Percentiles rank a stretch among this genome's conserved stretches.
phyloP scores from a whole-genome alignment of 1,139 yeast genomes.

The Candida albicans region DNA sequence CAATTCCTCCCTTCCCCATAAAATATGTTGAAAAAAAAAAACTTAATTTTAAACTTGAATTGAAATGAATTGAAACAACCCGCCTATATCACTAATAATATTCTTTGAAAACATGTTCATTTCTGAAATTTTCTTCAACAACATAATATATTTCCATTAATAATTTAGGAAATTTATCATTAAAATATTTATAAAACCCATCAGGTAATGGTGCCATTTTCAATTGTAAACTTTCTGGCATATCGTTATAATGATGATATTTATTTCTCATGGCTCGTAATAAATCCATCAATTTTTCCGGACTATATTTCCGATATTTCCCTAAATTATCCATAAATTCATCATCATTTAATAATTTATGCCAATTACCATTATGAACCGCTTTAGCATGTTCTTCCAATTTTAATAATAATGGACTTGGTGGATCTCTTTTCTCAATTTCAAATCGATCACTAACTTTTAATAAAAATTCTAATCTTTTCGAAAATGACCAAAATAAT shows the following conservation, averaged over 20 bases:
- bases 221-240: slow-evolving; percentile 61
- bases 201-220: slow-evolving; percentile 79
- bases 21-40: too few species aligned
- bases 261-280: slow-evolving; percentile 89
- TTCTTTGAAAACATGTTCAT: slow-evolving; percentile 61
- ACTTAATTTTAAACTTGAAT: neutral
- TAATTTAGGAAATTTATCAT: slow-evolving; percentile 70
- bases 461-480: slow-evolving; percentile 76
- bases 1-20: too few species aligned
- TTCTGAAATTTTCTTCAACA: slow-evolving; percentile 54
- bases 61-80: neutral
- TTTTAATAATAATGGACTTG: slow-evolving; percentile 59
- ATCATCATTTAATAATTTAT: slow-evolving; percentile 57
- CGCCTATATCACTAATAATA: slow-evolving; percentile 34
- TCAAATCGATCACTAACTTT: slow-evolving; percentile 92
- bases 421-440: slow-evolving; percentile 83
- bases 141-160: slow-evolving; percentile 74
- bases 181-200: slow-evolving; percentile 79
- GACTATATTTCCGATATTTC: slow-evolving; percentile 83
- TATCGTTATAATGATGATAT: slow-evolving; percentile 88
- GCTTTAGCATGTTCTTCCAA: slow-evolving; percentile 57
- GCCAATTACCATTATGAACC: slow-evolving; percentile 76
- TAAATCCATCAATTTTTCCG: slow-evolving; percentile 76
- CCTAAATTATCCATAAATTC: slow-evolving; percentile 81
- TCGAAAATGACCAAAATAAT: slow-evolving; percentile 76